phyloP scores from a whole-genome alignment of 2,329 filamentous ascomycete genomes.

The Pyrenophora seminiperda region DNA sequence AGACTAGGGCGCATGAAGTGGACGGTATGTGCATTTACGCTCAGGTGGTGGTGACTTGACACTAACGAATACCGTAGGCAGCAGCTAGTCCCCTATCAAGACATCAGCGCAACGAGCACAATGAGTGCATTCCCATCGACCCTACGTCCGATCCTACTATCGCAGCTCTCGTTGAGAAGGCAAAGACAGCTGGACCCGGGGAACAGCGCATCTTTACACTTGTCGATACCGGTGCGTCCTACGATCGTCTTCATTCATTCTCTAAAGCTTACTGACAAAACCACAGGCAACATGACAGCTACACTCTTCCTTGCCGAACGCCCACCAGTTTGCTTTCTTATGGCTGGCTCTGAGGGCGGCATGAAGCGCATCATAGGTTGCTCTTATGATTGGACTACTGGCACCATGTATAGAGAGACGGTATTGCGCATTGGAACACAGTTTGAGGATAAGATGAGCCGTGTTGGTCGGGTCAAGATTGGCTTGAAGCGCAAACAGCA shows the following conservation, averaged over 20 bases:
- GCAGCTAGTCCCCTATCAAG: slow-evolving; percentile 38
- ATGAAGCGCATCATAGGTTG: slow-evolving; percentile 55
- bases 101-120: slow-evolving; percentile 38
- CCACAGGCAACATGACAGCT: slow-evolving; percentile 52
- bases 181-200: slow-evolving; percentile 28
- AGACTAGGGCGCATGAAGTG: slow-evolving; percentile 46
- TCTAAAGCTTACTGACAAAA: not conserved
- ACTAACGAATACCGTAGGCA: not conserved
- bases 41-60: not conserved
- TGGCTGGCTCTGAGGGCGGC: slow-evolving; percentile 54
- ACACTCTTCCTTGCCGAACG: slow-evolving; percentile 49
- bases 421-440: slow-evolving; percentile 52
- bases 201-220: slow-evolving; percentile 37
- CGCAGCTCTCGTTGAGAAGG: slow-evolving; percentile 26
- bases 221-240: slow-evolving; percentile 42
- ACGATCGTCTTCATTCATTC: not conserved
- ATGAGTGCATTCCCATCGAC: slow-evolving; percentile 42
- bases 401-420: slow-evolving; percentile 52
- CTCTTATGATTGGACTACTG: slow-evolving; percentile 53
- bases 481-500: slow-evolving; percentile 36
- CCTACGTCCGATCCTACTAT: slow-evolving; percentile 34
- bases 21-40: slow-evolving; percentile 30
- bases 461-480: slow-evolving; percentile 41
- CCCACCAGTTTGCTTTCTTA: slow-evolving; percentile 51
- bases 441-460: slow-evolving; percentile 46